Evolutionary conservation across 116 monocot genomes (phyloP).

Genomic region (Trichopus zeylanicus): DNA sequence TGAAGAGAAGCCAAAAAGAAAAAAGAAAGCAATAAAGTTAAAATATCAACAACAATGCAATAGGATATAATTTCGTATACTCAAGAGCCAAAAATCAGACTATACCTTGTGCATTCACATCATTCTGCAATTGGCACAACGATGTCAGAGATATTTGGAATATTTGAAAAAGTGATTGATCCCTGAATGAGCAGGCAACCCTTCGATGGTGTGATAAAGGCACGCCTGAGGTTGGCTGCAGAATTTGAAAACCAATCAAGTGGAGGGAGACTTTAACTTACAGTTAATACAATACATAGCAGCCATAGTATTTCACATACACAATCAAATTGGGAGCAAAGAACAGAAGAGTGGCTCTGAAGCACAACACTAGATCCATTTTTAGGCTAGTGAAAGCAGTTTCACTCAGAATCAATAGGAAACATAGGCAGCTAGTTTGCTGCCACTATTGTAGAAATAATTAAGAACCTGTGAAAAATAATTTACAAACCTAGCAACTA

Average conservation of each 20-base stretch:
- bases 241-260: constrained; percentile 12
- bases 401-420: too few relatives aligned
- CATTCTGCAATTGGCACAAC: constrained; percentile 69
- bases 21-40: constrained; percentile 2
- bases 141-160: constrained; percentile 93
- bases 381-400: too few relatives aligned
- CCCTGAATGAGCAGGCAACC: constrained; percentile 74
- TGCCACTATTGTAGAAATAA: too few relatives aligned
- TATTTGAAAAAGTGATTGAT: constrained; percentile 85
- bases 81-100: constrained; percentile 3
- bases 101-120: constrained; percentile 55
- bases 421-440: too few relatives aligned
- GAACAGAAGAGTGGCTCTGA: too few relatives aligned
- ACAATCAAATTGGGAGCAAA: too few relatives aligned
- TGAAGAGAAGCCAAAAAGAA: constrained; percentile 5
- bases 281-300: too few relatives aligned
- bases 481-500: too few relatives aligned
- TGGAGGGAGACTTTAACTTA: background rate
- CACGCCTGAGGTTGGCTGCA: constrained; percentile 59
- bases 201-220: constrained; percentile 71
- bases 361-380: too few relatives aligned
- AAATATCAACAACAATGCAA: background rate
- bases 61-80: too few relatives aligned
- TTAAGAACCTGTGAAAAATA: too few relatives aligned
- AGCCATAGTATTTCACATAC: too few relatives aligned